Base-by-base conservation (phyloP, 371 early-diverging fungal species). In the Rhizopus microsporus region DNA sequence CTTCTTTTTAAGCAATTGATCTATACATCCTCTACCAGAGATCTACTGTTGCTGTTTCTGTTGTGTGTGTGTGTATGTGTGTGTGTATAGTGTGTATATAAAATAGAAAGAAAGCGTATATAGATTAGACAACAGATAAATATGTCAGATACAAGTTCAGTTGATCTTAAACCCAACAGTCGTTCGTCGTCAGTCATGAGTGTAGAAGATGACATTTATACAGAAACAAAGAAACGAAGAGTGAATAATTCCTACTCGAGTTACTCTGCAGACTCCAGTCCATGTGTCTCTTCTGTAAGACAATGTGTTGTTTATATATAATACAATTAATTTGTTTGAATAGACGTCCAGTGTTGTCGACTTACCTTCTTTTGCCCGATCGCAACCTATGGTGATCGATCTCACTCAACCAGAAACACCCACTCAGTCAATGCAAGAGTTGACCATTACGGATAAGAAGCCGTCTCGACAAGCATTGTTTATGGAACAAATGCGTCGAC, bases 101-200 rank as follows among this genome's bases (percentile, higher is more conserved):
- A 13, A 48, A 17, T 34, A 51, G 35, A 51, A 51, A 35, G 51
- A 51, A 17, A 51, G 32, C 34, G 10, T 51, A 51, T 34, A 51
- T 15, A 17, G 32, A 15, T 48, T 31, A 48, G 13, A 31, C 12
- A 30, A 10, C 6, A 40, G n/a, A 17, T 32, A 23, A 54, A 54
- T 31, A 54, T 54, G 12, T 40, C 53, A 9, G 16, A 38, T 15
- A 53, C 15, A 31, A 53, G 40, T n/a, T 15, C 38, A 4, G 33
- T 16, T 32, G 43, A 43, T 13, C n/a, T n/a, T 43, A 62, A 62
- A 10, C 46, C 62, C 35, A 62, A 62, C 16, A 56, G 56, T 39
- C 50, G 51, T 7, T 51, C 62, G 1, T 39, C 56, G 12, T 56
- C 62, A 16, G 13, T 47, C 15, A 38, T 51, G 44, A 46, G 46